Evolutionary conservation across 139 green algal species (phyloP).

Genomic region (Chlorella vulgaris): DNA sequence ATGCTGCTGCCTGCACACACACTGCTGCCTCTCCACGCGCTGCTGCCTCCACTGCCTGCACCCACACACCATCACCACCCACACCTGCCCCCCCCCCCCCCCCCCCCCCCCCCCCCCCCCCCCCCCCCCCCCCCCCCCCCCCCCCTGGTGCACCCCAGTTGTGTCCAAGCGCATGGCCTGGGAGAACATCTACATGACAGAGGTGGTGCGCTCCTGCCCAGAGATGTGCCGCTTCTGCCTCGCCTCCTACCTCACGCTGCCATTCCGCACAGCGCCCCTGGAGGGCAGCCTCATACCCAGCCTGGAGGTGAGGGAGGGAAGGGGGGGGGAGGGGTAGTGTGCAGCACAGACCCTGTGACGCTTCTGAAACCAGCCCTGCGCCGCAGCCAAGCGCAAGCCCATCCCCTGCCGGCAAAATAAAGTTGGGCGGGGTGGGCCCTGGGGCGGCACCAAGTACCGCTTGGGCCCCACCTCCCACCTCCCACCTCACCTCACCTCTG

Average conservation of each 20-base stretch:
- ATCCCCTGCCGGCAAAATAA: no score
- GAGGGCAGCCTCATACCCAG: slow-evolving; percentile 56
- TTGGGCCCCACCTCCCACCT: no score
- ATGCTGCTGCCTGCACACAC: no score
- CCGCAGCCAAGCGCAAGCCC: not conserved
- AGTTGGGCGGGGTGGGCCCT: no score
- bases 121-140: no score
- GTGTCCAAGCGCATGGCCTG: slow-evolving; percentile 59
- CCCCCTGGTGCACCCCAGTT: slow-evolving; percentile 12
- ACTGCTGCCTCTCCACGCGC: not conserved
- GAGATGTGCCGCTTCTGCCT: slow-evolving; percentile 69
- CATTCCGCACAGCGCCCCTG: slow-evolving; percentile 53
- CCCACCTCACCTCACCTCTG: not conserved
- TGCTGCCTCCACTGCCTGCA: no score
- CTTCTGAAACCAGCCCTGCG: not conserved
- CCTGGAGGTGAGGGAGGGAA: slow-evolving; percentile 25
- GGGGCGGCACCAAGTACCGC: no score
- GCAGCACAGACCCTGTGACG: no score
- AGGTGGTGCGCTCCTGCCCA: slow-evolving; percentile 58
- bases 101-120: no score
- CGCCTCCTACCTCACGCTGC: slow-evolving; percentile 59
- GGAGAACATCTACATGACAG: slow-evolving; percentile 67
- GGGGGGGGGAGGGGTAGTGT: no score
- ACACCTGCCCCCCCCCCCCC: no score
- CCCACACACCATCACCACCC: no score